These are phyloP conservation scores for Serendipita sp. DNA, from an alignment of 768 basidiomycete genomes.

Conservation along the genomic window DNA sequence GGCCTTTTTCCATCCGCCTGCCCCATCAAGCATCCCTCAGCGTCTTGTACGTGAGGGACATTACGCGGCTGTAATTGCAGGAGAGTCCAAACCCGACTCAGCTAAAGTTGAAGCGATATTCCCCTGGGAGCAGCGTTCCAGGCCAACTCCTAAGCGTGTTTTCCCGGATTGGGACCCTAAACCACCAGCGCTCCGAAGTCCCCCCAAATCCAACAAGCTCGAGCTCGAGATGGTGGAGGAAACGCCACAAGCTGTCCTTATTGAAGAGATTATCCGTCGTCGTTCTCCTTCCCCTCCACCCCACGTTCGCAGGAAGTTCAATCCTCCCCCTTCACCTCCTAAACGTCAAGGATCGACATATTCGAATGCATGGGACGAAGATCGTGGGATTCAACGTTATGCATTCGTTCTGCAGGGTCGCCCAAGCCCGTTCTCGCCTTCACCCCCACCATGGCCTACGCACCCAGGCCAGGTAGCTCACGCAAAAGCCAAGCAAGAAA, in stretches of 20 bases:
- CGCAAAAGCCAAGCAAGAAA: constrained; percentile 17
- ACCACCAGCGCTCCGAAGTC: not conserved
- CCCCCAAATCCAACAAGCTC: constrained; percentile 13
- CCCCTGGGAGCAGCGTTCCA: constrained; percentile 83
- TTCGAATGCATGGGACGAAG: constrained; percentile 71
- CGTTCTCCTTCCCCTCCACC: constrained; percentile 18
- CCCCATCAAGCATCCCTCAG: constrained; percentile 46
- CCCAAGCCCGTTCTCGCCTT: not conserved
- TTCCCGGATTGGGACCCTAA: constrained; percentile 50
- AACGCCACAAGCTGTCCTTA: not conserved
- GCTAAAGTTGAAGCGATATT: constrained; percentile 64
- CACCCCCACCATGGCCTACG: not conserved
- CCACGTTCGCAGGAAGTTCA: not conserved
- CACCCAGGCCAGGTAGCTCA: not conserved
- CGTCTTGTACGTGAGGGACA: constrained; percentile 53
- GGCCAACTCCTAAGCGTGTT: constrained; percentile 48
- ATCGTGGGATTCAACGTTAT: constrained; percentile 66
- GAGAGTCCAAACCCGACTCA: constrained; percentile 43
- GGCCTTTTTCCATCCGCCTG: constrained; percentile 45
- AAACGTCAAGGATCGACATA: constrained; percentile 23
- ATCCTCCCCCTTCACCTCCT: not conserved
- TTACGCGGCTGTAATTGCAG: constrained; percentile 39
- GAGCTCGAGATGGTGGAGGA: not conserved
- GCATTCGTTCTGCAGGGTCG: constrained; percentile 32
- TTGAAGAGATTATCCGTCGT: constrained; percentile 14